Percentiles rank a stretch among this genome's conserved stretches.
Conservation (phyloP, 2,329 filamentous ascomycete genomes). For the Fusarium mundagurra region DNA sequence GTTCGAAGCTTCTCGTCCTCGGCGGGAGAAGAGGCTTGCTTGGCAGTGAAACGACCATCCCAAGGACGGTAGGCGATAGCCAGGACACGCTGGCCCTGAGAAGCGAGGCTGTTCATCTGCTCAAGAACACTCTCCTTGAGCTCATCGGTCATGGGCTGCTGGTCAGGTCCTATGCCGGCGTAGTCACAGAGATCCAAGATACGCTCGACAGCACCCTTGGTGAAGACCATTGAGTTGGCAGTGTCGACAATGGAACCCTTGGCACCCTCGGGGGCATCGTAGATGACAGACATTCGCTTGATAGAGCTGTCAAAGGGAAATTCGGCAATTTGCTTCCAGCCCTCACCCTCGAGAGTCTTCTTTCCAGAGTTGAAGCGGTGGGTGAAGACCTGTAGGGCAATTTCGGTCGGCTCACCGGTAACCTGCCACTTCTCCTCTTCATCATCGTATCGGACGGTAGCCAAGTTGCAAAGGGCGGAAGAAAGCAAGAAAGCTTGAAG, state of each 20-base stretch:
- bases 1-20: slow-evolving; percentile 63
- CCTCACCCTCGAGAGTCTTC: slow-evolving; percentile 59
- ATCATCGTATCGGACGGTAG: slow-evolving; percentile 66
- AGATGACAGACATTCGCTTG: slow-evolving; percentile 84
- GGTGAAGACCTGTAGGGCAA: slow-evolving; percentile 79
- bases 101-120: slow-evolving; percentile 69
- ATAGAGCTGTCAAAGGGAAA: slow-evolving; percentile 83
- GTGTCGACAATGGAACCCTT: slow-evolving; percentile 51
- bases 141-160: slow-evolving; percentile 60
- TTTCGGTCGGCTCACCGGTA: slow-evolving; percentile 77
- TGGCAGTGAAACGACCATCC: slow-evolving; percentile 58
- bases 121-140: slow-evolving; percentile 60
- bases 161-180: slow-evolving; percentile 55
- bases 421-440: slow-evolving; percentile 70
- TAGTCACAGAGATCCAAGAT: slow-evolving; percentile 65
- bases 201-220: slow-evolving; percentile 71
- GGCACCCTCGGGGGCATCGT: slow-evolving; percentile 59
- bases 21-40: slow-evolving; percentile 46
- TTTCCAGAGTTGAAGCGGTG: slow-evolving; percentile 72
- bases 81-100: slow-evolving; percentile 76
- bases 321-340: slow-evolving; percentile 74
- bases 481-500: slow-evolving; percentile 63
- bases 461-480: slow-evolving; percentile 72
- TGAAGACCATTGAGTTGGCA: slow-evolving; percentile 64
- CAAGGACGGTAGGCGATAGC: slow-evolving; percentile 73